phyloP scores from a whole-genome alignment of 371 early-diverging fungal genomes.

The Mucor piriformis region DNA sequence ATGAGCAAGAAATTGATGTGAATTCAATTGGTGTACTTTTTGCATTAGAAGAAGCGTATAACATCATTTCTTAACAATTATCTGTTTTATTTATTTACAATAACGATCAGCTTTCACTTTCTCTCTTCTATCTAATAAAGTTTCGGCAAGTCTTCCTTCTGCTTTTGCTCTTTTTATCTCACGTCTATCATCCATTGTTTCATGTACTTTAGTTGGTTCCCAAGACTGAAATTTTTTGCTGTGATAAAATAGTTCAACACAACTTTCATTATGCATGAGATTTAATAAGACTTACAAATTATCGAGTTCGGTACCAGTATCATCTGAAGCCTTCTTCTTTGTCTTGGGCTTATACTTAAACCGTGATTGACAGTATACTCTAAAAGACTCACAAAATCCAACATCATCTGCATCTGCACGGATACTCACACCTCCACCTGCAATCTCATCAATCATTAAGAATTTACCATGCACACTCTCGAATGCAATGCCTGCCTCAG shows the following conservation, averaged over 20 bases:
- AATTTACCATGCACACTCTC: constrained; percentile 65
- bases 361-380: constrained; percentile 71
- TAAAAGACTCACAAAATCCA: constrained; percentile 76
- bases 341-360: constrained; percentile 49
- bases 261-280: too few relatives aligned
- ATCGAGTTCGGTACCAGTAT: constrained; percentile 33
- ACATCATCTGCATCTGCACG: constrained; percentile 76
- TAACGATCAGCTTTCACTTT: constrained; percentile 86
- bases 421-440: constrained; percentile 55
- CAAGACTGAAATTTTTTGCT: constrained; percentile 31
- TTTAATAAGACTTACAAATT: constrained; percentile 51
- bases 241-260: neutral
- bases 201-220: constrained; percentile 59
- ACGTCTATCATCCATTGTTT: constrained; percentile 48
- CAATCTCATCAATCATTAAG: constrained; percentile 66
- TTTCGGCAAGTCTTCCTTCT: constrained; percentile 77
- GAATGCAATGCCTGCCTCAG: constrained; percentile 75
- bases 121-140: constrained; percentile 77
- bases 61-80: too few relatives aligned
- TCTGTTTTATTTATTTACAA: constrained; percentile 69
- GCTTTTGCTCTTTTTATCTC: constrained; percentile 68
- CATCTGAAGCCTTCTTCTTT: constrained; percentile 37
- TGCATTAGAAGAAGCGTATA: constrained; percentile 14
- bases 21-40: neutral
- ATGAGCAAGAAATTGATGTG: neutral